Percentiles rank a stretch among this genome's conserved stretches.
These are phyloP conservation scores for Jaltomata sinuosa DNA, from an alignment of 257 asterid genomes.

Conservation along the genomic window DNA sequence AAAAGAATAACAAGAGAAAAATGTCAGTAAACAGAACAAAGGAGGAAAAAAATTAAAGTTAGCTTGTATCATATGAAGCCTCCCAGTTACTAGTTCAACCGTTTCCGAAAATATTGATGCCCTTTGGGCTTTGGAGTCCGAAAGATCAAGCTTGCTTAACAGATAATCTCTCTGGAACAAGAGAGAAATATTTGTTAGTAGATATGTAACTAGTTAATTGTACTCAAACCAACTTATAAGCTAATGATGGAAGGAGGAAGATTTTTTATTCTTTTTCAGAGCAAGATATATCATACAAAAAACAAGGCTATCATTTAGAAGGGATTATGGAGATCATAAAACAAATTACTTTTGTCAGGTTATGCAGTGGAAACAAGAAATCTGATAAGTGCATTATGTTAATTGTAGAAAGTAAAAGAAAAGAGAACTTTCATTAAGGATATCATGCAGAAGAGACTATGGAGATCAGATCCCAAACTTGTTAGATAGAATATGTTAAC, in stretches of 20 bases:
- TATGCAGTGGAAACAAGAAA: not conserved
- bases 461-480: not conserved
- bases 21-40: not conserved
- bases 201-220: not conserved
- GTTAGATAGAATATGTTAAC: not conserved
- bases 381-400: not conserved
- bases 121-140: not conserved
- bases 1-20: not conserved
- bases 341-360: not conserved
- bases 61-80: not conserved
- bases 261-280: not conserved
- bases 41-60: not conserved
- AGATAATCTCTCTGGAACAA: conserved; percentile 59
- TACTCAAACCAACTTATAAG: not conserved
- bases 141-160: conserved; percentile 29
- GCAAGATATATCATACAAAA: not conserved
- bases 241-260: not conserved
- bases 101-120: not conserved
- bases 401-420: not conserved
- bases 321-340: not conserved
- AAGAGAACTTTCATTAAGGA: not conserved
- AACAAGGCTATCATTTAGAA: not conserved
- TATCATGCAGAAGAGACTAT: not conserved
- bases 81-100: not conserved
- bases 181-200: not conserved